Percentiles rank a stretch among this genome's conserved stretches.
phyloP scores from a whole-genome alignment of 176 grass and related monocot species.

The Cenchrus purpureus region DNA sequence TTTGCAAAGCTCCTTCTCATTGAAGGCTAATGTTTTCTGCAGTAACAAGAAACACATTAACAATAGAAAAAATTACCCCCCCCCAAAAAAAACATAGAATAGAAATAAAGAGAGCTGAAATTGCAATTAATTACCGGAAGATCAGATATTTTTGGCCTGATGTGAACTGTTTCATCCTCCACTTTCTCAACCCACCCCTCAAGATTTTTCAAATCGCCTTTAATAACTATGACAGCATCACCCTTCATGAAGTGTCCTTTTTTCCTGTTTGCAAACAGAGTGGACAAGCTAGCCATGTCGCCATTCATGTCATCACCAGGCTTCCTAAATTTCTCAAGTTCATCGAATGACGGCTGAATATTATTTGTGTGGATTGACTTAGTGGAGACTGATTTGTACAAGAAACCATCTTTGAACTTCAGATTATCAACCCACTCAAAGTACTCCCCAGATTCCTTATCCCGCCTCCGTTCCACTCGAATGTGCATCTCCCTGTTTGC shows the following conservation, averaged over 20 bases:
- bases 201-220: slow-evolving; percentile 89
- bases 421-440: slow-evolving; percentile 89
- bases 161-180: slow-evolving; percentile 89
- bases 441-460: slow-evolving; percentile 80
- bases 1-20: slow-evolving; percentile 94
- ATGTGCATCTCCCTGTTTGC: slow-evolving; percentile 81
- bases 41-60: slow-evolving; percentile 36
- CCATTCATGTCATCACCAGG: slow-evolving; percentile 90
- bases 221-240: slow-evolving; percentile 87
- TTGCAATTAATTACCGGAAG: slow-evolving; percentile 69
- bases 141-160: slow-evolving; percentile 76
- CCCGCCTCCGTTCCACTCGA: slow-evolving; percentile 72
- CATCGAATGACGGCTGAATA: slow-evolving; percentile 87
- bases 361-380: slow-evolving; percentile 78
- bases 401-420: slow-evolving; percentile 97
- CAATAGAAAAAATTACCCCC: slow-evolving; percentile 15
- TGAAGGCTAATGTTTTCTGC: slow-evolving; percentile 92
- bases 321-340: slow-evolving; percentile 95
- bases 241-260: slow-evolving; percentile 99
- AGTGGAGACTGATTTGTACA: slow-evolving; percentile 88
- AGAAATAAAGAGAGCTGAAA: slow-evolving; percentile 28
- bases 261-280: slow-evolving; percentile 97
- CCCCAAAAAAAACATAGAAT: background rate
- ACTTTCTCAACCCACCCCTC: slow-evolving; percentile 99
- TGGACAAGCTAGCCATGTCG: slow-evolving; percentile 80